These are phyloP conservation scores for Bretschneidera sinensis DNA, from an alignment of 345 rosid species.

Conservation along the genomic window DNA sequence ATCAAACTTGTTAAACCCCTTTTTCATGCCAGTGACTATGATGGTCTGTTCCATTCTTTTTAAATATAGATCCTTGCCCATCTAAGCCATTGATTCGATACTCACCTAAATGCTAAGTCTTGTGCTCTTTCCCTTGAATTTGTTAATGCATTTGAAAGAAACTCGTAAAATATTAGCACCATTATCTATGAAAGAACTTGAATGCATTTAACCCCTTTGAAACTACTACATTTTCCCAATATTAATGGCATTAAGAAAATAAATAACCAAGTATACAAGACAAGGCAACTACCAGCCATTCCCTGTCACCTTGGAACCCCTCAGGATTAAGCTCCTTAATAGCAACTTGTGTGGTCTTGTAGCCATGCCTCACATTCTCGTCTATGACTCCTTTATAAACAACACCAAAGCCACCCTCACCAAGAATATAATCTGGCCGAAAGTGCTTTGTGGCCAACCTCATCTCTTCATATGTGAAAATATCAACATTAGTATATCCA, in stretches of 20 bases:
- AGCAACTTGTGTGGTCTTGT: constrained; percentile 59
- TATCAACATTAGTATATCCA: constrained; percentile 64
- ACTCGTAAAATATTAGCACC: background rate
- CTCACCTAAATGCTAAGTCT: background rate
- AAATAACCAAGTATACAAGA: background rate
- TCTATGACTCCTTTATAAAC: constrained; percentile 87
- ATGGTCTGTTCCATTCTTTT: background rate
- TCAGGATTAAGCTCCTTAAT: constrained; percentile 90
- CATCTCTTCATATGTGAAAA: constrained; percentile 81
- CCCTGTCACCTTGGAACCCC: constrained; percentile 95
- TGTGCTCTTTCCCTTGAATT: background rate
- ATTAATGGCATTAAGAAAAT: background rate
- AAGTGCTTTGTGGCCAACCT: constrained; percentile 79
- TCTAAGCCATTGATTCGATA: background rate
- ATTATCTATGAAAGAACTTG: too few relatives aligned
- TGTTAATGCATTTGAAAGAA: too few relatives aligned
- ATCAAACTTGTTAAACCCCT: background rate
- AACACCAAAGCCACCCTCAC: constrained; percentile 95
- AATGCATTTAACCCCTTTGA: background rate
- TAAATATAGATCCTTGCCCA: background rate
- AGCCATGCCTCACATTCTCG: constrained; percentile 56
- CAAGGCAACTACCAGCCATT: constrained; percentile 78
- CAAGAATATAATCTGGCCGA: constrained; percentile 79
- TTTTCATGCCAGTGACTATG: background rate
- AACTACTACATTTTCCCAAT: background rate